A percentile compares a stretch with the other conserved stretches of the same genome.
Evolutionary conservation across 306 rosid genomes (phyloP).

Genomic region (Castanea sativa): DNA sequence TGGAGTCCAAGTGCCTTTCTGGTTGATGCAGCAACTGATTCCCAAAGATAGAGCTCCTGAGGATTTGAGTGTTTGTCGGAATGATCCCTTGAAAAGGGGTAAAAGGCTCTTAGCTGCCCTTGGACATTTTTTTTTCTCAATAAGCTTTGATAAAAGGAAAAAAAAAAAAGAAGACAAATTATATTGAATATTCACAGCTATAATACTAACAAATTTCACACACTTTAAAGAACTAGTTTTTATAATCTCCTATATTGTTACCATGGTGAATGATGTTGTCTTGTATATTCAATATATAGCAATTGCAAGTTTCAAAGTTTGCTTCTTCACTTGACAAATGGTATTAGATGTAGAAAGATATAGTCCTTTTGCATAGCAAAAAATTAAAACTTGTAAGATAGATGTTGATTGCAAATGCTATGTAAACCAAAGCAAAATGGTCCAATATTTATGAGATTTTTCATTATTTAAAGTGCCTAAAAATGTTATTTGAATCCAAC

Average conservation of each 20-base stretch:
- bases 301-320: too few species aligned
- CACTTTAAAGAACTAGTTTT: too few species aligned
- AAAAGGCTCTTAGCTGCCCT: conserved; percentile 79
- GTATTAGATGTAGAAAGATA: too few species aligned
- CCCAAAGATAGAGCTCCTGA: conserved; percentile 90
- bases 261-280: too few species aligned
- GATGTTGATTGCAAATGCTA: not conserved
- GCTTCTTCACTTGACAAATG: too few species aligned
- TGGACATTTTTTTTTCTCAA: not conserved
- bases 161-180: not conserved
- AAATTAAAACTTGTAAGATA: too few species aligned
- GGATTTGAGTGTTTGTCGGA: conserved; percentile 33
- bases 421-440: not conserved
- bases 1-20: conserved; percentile 78
- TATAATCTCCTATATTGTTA: too few species aligned
- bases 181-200: not conserved
- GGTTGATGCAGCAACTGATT: conserved; percentile 74
- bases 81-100: conserved; percentile 91
- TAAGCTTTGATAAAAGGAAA: not conserved
- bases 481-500: conserved; percentile 80
- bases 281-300: too few species aligned
- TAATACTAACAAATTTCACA: too few species aligned
- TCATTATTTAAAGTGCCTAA: not conserved
- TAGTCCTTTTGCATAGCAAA: too few species aligned
- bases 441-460: not conserved